Conservation (phyloP, 192 early-diverging fungal genomes). For the Paraglomus brasilianum region DNA sequence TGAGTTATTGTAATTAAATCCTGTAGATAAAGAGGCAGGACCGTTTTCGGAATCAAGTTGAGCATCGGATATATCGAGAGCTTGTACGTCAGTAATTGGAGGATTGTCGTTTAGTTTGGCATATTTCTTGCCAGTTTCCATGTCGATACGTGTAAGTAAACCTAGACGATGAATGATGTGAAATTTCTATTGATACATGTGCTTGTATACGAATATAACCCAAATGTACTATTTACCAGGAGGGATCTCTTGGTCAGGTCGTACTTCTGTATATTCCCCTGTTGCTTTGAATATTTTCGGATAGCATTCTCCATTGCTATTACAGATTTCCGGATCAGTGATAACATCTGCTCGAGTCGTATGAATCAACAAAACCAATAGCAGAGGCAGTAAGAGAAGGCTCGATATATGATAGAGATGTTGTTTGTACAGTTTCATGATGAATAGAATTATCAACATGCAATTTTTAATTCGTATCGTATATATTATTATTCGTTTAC, state of each 20-base stretch:
- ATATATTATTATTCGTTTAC: too few species aligned
- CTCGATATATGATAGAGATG: too few species aligned
- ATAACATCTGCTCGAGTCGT: too few species aligned
- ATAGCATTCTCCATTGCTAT: slow-evolving; percentile 49
- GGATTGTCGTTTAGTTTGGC: slow-evolving; percentile 45
- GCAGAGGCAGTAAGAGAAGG: too few species aligned
- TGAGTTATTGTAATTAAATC: neutral
- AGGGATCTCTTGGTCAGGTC: slow-evolving; percentile 61
- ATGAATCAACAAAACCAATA: too few species aligned
- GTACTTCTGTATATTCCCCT: slow-evolving; percentile 55
- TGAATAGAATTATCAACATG: too few species aligned
- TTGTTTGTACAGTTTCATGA: too few species aligned
- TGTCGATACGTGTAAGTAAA: slow-evolving; percentile 64
- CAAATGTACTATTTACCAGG: slow-evolving; percentile 33
- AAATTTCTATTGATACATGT: neutral
- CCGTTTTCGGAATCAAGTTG: slow-evolving; percentile 40
- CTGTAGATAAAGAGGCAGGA: slow-evolving; percentile 22
- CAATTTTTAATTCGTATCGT: too few species aligned
- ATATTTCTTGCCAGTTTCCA: slow-evolving; percentile 52
- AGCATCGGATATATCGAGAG: slow-evolving; percentile 30
- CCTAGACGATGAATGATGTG: slow-evolving; percentile 33
- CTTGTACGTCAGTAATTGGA: slow-evolving; percentile 36
- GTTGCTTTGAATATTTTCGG: slow-evolving; percentile 59
- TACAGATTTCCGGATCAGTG: neutral
- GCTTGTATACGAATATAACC: neutral